A percentile compares a stretch with the other conserved stretches of the same genome.
Conservation (phyloP, 306 rosid genomes). For the Dalbergia cultrata region DNA sequence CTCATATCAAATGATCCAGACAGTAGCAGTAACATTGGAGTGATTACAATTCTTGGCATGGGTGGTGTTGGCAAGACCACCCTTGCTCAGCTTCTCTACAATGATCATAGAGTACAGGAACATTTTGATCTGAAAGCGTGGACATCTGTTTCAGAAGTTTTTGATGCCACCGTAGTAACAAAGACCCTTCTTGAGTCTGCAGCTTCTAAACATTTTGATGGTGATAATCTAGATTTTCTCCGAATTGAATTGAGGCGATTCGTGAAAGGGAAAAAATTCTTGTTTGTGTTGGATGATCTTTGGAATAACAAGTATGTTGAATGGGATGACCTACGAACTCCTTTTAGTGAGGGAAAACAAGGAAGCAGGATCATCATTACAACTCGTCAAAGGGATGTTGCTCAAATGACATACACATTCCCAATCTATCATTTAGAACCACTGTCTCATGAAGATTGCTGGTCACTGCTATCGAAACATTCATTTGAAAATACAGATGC, state of each 20-base stretch:
- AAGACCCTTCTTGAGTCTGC: conserved; percentile 50
- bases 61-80: conserved; percentile 53
- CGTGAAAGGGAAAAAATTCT: conserved; percentile 44
- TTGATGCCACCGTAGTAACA: conserved; percentile 47
- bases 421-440: conserved; percentile 46
- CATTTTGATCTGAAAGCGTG: conserved; percentile 40
- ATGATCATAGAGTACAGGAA: conserved; percentile 11
- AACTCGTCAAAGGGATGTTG: conserved; percentile 47
- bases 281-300: conserved; percentile 59
- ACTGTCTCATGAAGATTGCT: conserved; percentile 49
- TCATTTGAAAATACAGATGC: conserved; percentile 36
- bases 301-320: conserved; percentile 51
- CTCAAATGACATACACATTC: conserved; percentile 50
- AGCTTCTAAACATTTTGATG: conserved; percentile 7
- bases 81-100: conserved; percentile 43
- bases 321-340: conserved; percentile 51
- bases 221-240: conserved; percentile 51
- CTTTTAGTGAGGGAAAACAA: conserved; percentile 33
- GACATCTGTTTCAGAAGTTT: conserved; percentile 46
- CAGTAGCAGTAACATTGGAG: not conserved
- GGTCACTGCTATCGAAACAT: conserved; percentile 48
- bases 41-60: conserved; percentile 38
- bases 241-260: conserved; percentile 48
- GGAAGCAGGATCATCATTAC: conserved; percentile 56
- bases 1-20: conserved; percentile 24